Base-by-base conservation (phyloP, 352 stramenopile species). In the Phytopythium vexans region DNA sequence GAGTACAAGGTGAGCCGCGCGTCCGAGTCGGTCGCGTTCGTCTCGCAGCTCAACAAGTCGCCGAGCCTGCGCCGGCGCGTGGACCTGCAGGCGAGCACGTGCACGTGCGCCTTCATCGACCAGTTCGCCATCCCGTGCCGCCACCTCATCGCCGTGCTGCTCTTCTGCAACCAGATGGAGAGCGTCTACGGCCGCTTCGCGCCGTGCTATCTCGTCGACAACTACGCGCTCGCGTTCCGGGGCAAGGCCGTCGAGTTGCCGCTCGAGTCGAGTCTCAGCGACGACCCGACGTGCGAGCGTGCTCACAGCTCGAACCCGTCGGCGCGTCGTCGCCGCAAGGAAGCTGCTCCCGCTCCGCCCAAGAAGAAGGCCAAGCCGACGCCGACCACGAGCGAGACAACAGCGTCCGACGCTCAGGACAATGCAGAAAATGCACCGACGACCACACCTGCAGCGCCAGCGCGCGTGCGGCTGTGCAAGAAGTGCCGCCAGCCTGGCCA, bases 71-170 rank as follows among this genome's bases (percentile, higher is more conserved):
- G 60, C 11, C 67, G 63, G 31, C 70, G 73, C 9, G 68, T 84
- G 3, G 76, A 87, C 41, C 57, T 87, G 21, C 51, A 63, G 32
- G 36, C 62, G 31, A 78, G 66, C 38, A 69, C 68, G 45, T 87
- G 73, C 50, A 67, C 71, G 12, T 87, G 76, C 51, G 43, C 60
- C 15, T 87, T 84, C 60, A 82, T 84, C 54, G 60, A 76, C 39
- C 73, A 87, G 50, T 68, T 70, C 52, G 68, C 62, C 8, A 81
- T 84, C 34, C 76, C 76, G 32, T 87, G 76, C 35, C 70, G 71
- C n/a, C 76, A 87, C 51, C 44, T 87, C 47, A 76, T 87, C 43
- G 72, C 76, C 2, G 76, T 76, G 33, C 58, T 80, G 60, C 54
- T 83, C 14, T 83, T 80, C 44, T 83, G 68, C 32, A 50, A 69